These are phyloP conservation scores for Blepharisma undulans DNA, from an alignment of 169 alveolate species.

Conservation along the genomic window DNA sequence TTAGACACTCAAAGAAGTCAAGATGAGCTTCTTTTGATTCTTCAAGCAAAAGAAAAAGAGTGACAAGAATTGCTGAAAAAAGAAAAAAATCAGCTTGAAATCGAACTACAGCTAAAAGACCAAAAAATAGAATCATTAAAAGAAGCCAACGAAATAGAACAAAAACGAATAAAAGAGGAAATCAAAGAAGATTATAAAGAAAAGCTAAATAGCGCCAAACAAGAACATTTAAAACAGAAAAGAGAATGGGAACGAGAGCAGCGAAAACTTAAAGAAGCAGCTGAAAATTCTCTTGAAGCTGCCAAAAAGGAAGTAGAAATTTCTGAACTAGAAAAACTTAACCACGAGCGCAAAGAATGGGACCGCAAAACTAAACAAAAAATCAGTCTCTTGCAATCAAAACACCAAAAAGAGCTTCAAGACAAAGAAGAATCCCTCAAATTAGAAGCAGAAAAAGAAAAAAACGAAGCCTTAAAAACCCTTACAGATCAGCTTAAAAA, in stretches of 20 bases:
- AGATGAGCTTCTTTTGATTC: not conserved
- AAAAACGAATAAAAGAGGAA: not conserved
- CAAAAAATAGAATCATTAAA: not conserved
- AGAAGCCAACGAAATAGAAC: not conserved
- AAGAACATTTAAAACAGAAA: not conserved
- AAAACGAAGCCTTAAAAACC: not conserved
- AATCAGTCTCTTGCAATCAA: not conserved
- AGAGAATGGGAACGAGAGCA: constrained; percentile 3
- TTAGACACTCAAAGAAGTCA: not conserved
- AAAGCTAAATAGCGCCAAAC: not conserved
- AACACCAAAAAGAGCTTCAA: constrained; percentile 29
- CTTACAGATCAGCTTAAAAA: not conserved
- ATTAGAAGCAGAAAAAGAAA: not conserved
- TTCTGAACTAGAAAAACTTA: not conserved
- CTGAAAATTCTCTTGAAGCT: not conserved
- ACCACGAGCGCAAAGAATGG: constrained; percentile 13
- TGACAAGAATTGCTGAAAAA: not conserved
- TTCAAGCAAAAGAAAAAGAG: not conserved
- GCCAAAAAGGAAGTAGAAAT: constrained; percentile 29
- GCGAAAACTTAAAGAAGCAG: not conserved
- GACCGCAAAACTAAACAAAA: constrained; percentile 14
- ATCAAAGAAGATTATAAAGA: not conserved
- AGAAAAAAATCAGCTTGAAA: not conserved
- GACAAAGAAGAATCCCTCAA: not conserved
- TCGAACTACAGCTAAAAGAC: not conserved